Evolutionary conservation across 2,329 filamentous ascomycete genomes (phyloP), one percentile per base, ranked within the genome.

Genomic region (Blumeriella jaapii): DNA sequence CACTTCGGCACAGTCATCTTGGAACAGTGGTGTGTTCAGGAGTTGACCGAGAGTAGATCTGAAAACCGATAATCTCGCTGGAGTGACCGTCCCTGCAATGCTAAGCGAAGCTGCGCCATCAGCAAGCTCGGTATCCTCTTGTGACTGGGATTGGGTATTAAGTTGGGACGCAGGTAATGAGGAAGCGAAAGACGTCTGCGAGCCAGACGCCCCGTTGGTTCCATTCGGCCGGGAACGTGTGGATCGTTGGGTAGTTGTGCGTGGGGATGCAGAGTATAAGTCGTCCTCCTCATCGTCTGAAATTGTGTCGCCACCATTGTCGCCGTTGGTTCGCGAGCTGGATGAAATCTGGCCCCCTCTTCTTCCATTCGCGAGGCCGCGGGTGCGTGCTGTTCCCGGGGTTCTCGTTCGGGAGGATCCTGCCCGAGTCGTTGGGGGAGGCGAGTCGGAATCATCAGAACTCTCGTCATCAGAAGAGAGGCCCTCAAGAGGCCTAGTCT

Each of bases 11-110:
- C 78, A 75, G 52, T 96, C 91, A 42, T 93, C 83, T 19, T 78
- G 74, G 55, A 98, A 98, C n/a, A 98, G 59, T 9, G 74, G 68
- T 0, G 81, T 80, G 50, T 80, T 79, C 52, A 94, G 78, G 35
- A 98, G 67, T 50, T 84, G 81, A 15, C 91, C 91, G 3, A 98
- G 67, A 2, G 82, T 74, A 8, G 74, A 73, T 36, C 84, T 77
- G 76, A 98, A 98, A 1, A 74, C 62, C 5, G 71, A 64, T 16
- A 94, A 61, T 25, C 91, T 73, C 25, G 68, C 66, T 0, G 71
- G 69, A 64, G 53, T 52, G 19, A 56, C 47, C 1, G 36, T 19
- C 3, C 48, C 23, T 9, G 46, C 43, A 20, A 57, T 47, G 14
- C 31, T 43, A 1, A 57, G 29, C 2, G 40, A 52, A 8, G 52